phyloP scores from a whole-genome alignment of 768 basidiomycete genomes.

The Lentinula sp. region DNA sequence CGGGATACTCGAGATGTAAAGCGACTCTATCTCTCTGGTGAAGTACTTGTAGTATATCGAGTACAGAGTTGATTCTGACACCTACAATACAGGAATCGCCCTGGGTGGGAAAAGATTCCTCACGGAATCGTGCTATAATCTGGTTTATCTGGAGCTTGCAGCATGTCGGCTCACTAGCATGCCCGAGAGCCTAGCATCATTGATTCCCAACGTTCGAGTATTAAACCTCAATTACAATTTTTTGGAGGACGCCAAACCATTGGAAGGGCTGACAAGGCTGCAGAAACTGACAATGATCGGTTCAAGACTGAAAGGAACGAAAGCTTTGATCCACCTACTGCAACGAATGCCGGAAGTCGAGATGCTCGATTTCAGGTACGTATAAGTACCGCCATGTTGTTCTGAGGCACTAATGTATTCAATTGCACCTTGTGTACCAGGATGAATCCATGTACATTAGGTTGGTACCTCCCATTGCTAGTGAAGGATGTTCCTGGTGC shows the following conservation, averaged over 20 bases:
- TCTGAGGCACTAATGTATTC: conserved; percentile 6
- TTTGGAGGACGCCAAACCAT: conserved; percentile 60
- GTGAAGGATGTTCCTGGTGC: conserved; percentile 64
- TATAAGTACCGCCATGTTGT: conserved; percentile 7
- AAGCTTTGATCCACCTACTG: conserved; percentile 66
- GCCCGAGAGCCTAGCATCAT: conserved; percentile 56
- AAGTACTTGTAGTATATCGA: conserved; percentile 22
- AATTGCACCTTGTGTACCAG: conserved; percentile 18
- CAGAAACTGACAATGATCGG: conserved; percentile 86
- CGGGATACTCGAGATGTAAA: conserved; percentile 88
- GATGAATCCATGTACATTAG: conserved; percentile 97
- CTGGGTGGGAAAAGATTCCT: conserved; percentile 51
- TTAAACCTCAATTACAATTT: conserved; percentile 99
- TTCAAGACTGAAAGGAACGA: conserved; percentile 69
- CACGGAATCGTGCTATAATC: conserved; percentile 75
- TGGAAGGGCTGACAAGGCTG: conserved; percentile 71
- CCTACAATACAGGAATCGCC: conserved; percentile 56
- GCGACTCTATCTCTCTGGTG: conserved; percentile 91
- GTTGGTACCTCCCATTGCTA: conserved; percentile 90
- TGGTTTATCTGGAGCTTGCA: conserved; percentile 89
- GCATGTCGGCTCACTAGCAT: conserved; percentile 74
- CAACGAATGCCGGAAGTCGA: conserved; percentile 74
- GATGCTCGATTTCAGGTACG: conserved; percentile 87
- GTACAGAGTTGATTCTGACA: conserved; percentile 8
- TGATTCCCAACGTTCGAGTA: conserved; percentile 81